Evolutionary conservation across 1,139 yeast genomes (phyloP).

Genomic region (Diutina pseudorugosa): DNA sequence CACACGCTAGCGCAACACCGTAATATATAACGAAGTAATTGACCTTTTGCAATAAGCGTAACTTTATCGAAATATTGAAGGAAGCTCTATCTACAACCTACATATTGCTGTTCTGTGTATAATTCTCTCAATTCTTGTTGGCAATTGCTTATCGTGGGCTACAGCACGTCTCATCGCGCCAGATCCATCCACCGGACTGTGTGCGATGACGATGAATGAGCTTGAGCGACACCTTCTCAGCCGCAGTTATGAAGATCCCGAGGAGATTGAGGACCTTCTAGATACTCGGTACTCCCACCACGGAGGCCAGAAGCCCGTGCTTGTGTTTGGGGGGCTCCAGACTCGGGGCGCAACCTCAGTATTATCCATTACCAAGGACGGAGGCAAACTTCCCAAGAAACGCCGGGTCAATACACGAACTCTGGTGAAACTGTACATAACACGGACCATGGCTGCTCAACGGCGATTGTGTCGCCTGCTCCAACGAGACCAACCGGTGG

Average conservation of each 20-base stretch:
- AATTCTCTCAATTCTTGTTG: too few species aligned
- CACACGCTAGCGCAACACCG: background rate
- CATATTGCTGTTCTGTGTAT: too few species aligned
- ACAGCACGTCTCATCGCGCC: background rate
- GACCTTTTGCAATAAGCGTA: too few species aligned
- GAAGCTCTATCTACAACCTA: too few species aligned
- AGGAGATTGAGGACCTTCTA: constrained; percentile 35
- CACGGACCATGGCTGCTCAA: background rate
- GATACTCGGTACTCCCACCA: constrained; percentile 41
- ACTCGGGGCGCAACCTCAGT: constrained; percentile 15
- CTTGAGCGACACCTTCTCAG: constrained; percentile 44
- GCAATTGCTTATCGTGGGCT: background rate
- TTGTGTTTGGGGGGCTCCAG: constrained; percentile 27
- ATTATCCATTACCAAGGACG: constrained; percentile 7
- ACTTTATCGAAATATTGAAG: too few species aligned
- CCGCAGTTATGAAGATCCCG: constrained; percentile 33
- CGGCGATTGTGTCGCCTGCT: background rate
- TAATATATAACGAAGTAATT: too few species aligned
- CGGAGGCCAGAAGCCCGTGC: constrained; percentile 50
- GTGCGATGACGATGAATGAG: background rate
- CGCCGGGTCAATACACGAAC: constrained; percentile 13
- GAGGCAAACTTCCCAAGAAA: constrained; percentile 10
- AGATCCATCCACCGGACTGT: background rate
- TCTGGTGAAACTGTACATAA: constrained; percentile 1
- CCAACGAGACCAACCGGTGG: background rate